Evolutionary conservation across 495 filamentous ascomycete genomes (phyloP).

Genomic region (Aspergillus diversus): DNA sequence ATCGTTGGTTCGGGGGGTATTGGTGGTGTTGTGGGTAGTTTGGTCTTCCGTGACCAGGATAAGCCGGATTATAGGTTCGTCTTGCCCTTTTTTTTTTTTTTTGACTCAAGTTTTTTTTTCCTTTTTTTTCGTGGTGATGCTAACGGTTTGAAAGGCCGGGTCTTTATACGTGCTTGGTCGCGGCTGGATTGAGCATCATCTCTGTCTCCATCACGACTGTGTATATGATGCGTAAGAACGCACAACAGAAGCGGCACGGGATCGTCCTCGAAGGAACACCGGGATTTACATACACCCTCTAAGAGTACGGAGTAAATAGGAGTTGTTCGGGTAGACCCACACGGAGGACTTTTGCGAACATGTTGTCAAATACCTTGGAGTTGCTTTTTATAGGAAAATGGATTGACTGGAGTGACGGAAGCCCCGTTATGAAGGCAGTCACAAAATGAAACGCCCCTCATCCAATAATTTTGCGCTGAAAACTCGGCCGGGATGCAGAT

Average conservation of each 20-base stretch:
- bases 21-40: constrained; percentile 55
- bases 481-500: no score
- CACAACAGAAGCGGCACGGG: background rate
- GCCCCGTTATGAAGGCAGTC: no score
- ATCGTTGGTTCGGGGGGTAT: constrained; percentile 52
- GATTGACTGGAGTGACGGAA: no score
- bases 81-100: background rate
- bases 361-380: no score
- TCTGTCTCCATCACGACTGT: constrained; percentile 12
- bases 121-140: background rate
- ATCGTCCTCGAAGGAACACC: constrained; percentile 10
- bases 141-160: constrained; percentile 5
- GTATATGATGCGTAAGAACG: constrained; percentile 11
- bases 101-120: background rate
- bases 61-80: constrained; percentile 29
- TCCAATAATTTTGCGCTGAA: no score
- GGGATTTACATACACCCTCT: constrained; percentile 19
- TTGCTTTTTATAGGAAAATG: no score
- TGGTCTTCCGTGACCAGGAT: constrained; percentile 57
- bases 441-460: no score
- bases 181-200: constrained; percentile 11
- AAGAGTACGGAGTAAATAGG: no score
- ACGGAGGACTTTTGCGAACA: no score
- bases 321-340: no score
- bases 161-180: constrained; percentile 17